These are phyloP conservation scores for Penicillium sclerotiorum DNA, from an alignment of 2,329 filamentous ascomycete species.

Conservation along the genomic window DNA sequence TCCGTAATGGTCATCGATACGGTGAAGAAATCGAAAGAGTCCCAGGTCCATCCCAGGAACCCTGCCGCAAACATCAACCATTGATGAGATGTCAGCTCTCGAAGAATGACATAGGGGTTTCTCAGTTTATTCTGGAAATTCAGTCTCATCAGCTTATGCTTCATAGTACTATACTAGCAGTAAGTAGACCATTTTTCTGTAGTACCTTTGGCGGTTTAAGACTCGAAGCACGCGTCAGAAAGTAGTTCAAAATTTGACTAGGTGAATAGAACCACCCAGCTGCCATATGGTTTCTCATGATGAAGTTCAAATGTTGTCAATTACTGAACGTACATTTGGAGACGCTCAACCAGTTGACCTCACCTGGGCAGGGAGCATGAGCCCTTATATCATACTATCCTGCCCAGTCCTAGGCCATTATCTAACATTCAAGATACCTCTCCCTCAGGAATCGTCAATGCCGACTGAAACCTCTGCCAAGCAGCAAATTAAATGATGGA, in stretches of 20 bases:
- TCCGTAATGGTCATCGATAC: slow-evolving; percentile 62
- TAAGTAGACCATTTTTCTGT: not conserved
- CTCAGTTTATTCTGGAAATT: not conserved
- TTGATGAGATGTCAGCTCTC: slow-evolving; percentile 53
- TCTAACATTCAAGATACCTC: too few relatives aligned
- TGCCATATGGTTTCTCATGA: not conserved
- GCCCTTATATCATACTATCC: too few relatives aligned
- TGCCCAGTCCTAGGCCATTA: too few relatives aligned
- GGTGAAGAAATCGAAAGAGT: slow-evolving; percentile 69
- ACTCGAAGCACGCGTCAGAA: not conserved
- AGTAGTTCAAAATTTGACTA: not conserved
- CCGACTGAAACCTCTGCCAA: too few relatives aligned
- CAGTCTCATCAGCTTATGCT: not conserved
- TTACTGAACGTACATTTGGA: too few relatives aligned
- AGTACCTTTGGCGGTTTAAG: not conserved
- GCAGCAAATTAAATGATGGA: too few relatives aligned
- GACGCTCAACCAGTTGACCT: too few relatives aligned
- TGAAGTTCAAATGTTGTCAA: too few relatives aligned
- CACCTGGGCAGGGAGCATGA: too few relatives aligned
- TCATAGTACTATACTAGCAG: not conserved
- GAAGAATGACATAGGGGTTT: not conserved
- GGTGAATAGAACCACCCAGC: not conserved
- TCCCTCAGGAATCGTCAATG: too few relatives aligned
- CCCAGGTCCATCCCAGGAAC: slow-evolving; percentile 56
- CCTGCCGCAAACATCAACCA: slow-evolving; percentile 54